Evolutionary conservation across 2,329 filamentous ascomycete genomes (phyloP).

Genomic region (Dryadomyces quercivorus): DNA sequence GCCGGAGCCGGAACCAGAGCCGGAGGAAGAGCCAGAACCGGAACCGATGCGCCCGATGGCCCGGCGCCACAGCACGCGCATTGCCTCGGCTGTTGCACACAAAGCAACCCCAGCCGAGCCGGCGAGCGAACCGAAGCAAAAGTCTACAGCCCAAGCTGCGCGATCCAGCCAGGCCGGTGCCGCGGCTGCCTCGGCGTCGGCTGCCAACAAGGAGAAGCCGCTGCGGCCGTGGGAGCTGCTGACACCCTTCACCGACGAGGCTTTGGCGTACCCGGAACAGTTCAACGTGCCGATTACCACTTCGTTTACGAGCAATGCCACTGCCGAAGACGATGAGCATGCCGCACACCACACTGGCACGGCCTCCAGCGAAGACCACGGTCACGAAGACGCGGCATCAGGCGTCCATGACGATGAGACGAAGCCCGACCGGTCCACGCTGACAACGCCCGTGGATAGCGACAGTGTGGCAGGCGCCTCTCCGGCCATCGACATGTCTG

Average conservation of each 20-base stretch:
- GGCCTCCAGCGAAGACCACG: not conserved
- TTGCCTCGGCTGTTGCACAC: constrained; percentile 6
- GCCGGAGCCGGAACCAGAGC: not conserved
- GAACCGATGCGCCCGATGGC: constrained; percentile 4
- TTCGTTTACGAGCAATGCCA: not conserved
- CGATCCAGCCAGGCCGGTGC: not conserved
- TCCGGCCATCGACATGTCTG: not conserved
- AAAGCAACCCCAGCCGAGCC: constrained; percentile 6
- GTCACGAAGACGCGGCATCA: not conserved
- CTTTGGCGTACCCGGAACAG: constrained; percentile 11
- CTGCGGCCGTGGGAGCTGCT: constrained; percentile 10
- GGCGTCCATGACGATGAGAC: not conserved
- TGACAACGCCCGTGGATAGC: not conserved
- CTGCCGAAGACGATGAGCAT: not conserved
- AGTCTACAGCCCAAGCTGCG: not conserved
- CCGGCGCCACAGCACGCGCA: constrained; percentile 10
- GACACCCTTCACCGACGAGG: constrained; percentile 10
- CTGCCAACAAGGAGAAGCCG: not conserved
- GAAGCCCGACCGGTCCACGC: not conserved
- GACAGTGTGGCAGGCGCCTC: not conserved
- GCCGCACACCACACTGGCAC: not conserved
- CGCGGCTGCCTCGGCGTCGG: not conserved
- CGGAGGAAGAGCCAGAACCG: not conserved
- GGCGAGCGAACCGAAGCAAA: constrained; percentile 2
- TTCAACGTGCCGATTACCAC: constrained; percentile 6